Percentiles rank a stretch among this genome's conserved stretches.
Conservation (phyloP, 257 asterid species). For the Solanum chiquidenum region DNA sequence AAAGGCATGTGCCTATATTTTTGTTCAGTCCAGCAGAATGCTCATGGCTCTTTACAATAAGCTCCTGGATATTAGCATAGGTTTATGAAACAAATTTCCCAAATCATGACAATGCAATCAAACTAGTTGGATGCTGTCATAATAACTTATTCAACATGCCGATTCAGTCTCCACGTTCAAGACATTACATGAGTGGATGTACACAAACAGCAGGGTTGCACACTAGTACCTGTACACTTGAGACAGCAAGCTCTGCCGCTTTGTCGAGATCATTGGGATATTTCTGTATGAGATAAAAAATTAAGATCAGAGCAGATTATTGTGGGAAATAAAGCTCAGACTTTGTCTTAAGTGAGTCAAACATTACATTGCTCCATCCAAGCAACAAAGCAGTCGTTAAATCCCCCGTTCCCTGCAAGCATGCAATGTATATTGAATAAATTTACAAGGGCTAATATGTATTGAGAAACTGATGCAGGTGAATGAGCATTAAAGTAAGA, state of each 20-base stretch:
- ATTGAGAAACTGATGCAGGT: constrained; percentile 1
- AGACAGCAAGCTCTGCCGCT: constrained; percentile 96
- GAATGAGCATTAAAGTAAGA: neutral
- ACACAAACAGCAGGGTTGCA: neutral
- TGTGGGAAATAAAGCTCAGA: neutral
- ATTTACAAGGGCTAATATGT: neutral
- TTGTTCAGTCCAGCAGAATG: neutral
- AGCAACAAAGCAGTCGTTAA: constrained; percentile 82
- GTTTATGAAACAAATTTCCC: neutral
- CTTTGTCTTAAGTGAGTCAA: neutral
- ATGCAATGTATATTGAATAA: neutral
- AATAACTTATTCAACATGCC: neutral
- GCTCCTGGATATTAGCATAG: neutral
- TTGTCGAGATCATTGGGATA: constrained; percentile 76
- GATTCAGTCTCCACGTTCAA: neutral
- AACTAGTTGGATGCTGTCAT: neutral
- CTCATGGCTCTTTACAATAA: neutral
- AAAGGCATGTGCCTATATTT: neutral
- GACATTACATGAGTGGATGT: neutral
- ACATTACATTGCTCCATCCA: constrained; percentile 95
- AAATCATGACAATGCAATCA: neutral
- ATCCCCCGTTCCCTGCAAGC: constrained; percentile 94
- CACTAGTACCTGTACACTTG: constrained; percentile 78
- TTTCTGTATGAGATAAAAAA: constrained; percentile 38
- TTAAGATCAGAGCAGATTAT: constrained; percentile 6